Evolutionary conservation across 1,284 basidiomycete genomes (phyloP), one percentile per base, ranked within the genome.

Genomic region (Malassezia caprae): DNA sequence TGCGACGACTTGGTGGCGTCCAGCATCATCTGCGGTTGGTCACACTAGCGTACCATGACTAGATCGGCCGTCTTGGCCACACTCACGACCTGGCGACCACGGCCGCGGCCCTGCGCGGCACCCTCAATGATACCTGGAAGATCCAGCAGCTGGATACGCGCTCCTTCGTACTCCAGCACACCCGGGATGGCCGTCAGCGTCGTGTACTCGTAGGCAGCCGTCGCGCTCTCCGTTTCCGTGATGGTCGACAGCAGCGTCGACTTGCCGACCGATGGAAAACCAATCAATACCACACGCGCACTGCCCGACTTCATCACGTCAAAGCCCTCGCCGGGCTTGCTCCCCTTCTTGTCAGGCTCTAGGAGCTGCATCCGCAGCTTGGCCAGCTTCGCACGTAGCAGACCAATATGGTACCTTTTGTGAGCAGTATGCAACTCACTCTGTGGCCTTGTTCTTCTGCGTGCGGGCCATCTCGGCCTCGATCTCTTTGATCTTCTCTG

Each of bases 81-180:
- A 15, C 75, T 70, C 15, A 98, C 90, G 26, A 98, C 93, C 77
- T 98, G 93, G 62, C 93, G 83, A 45, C 93, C 93, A 68, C 93
- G 82, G 31, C 93, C 93, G 63, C 90, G 82, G 62, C 89, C 87
- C 80, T 60, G 50, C 17, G 51, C 50, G 45, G 93, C 91, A 41
- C 91, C 93, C 76, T 96, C 91, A 21, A 96, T 90, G 70, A 98
- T 98, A 77, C 93, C 93, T 2, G 93, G 93, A 53, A 98, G 77
- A 82, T 98, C 93, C 43, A 98, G 56, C 43, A 69, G 58, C 56
- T 60, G 61, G 23, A 68, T 67, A 40, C 58, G 60, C 8, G 61
- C 56, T 15, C 75, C 19, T 91, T 93, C 57, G 48, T 65, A 62
- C 31, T 64, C 61, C 21, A 62, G 56, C 37, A 67, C 65, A 49